A percentile compares a stretch with the other conserved stretches of the same genome.
These are phyloP conservation scores for Chlamydomonas schloesseri DNA, from an alignment of 139 green algal species.

Conservation along the genomic window DNA sequence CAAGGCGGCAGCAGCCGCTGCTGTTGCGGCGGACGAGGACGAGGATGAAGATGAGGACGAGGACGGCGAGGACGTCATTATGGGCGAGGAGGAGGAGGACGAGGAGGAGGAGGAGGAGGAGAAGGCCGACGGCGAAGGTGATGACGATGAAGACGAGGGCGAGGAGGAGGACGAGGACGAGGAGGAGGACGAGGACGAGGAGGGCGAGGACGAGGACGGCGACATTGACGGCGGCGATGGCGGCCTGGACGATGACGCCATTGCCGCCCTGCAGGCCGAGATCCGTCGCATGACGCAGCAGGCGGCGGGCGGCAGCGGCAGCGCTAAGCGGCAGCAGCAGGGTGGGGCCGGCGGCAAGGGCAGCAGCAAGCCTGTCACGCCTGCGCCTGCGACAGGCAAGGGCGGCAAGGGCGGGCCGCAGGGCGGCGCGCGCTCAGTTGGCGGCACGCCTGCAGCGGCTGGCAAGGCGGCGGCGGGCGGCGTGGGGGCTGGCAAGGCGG, in stretches of 20 bases:
- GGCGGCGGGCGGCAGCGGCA: not conserved
- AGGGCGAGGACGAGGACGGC: not conserved
- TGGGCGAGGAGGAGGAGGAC: not conserved
- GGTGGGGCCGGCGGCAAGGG: not conserved
- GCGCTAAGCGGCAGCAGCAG: no score
- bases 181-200: slow-evolving; percentile 25
- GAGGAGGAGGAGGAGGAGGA: not conserved
- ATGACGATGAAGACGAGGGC: not conserved
- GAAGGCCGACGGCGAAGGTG: not conserved
- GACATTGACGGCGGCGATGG: no score
- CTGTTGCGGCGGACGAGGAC: not conserved
- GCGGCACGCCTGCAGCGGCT: no score
- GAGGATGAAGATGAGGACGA: slow-evolving; percentile 6
- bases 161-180: not conserved
- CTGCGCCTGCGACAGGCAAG: not conserved
- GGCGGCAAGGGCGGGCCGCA: no score
- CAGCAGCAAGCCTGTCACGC: not conserved
- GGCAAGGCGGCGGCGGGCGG: not conserved
- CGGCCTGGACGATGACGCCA: not conserved
- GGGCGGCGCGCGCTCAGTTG: no score
- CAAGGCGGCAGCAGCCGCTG: not conserved
- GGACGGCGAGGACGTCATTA: not conserved
- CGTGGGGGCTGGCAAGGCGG: no score
- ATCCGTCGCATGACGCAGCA: no score
- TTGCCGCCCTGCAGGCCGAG: no score